These are phyloP conservation scores for Coemansia sp. DNA, from an alignment of 192 early-diverging fungal species.

Conservation along the genomic window DNA sequence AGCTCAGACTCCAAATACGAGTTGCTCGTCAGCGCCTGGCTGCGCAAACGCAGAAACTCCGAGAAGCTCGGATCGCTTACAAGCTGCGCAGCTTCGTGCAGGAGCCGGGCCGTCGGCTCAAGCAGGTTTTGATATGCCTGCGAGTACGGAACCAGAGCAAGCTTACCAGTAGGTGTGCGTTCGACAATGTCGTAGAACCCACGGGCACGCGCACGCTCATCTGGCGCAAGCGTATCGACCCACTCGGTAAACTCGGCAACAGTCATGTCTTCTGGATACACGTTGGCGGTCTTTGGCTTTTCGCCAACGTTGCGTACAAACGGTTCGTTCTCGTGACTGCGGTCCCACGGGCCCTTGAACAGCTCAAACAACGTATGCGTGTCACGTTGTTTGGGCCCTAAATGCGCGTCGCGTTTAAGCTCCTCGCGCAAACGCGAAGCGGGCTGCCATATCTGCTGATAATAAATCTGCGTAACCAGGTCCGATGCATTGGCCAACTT, in stretches of 20 bases:
- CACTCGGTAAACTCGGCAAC: conserved; percentile 62
- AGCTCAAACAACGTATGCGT: conserved; percentile 60
- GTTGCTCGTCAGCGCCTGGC: conserved; percentile 60
- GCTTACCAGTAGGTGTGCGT: conserved; percentile 15
- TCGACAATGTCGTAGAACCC: conserved; percentile 65
- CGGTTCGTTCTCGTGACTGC: conserved; percentile 55
- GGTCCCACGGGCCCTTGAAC: conserved; percentile 69
- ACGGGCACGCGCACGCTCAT: conserved; percentile 56
- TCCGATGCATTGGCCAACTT: conserved; percentile 63
- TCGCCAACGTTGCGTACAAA: conserved; percentile 52
- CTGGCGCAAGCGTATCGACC: conserved; percentile 48
- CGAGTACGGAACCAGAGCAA: conserved; percentile 51
- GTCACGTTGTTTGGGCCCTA: conserved; percentile 21
- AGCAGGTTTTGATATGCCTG: conserved; percentile 60
- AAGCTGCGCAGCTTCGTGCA: conserved; percentile 60
- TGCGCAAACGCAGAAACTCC: conserved; percentile 60
- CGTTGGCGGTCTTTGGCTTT: conserved; percentile 62
- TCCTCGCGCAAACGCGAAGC: conserved; percentile 57
- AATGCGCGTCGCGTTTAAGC: conserved; percentile 33
- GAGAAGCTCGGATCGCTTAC: conserved; percentile 59
- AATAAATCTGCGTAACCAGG: conserved; percentile 61
- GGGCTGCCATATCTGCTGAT: conserved; percentile 66
- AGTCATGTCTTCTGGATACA: conserved; percentile 72
- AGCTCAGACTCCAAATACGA: conserved; percentile 67
- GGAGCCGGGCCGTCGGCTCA: conserved; percentile 52